Evolutionary conservation across 108 stramenopile species (phyloP).

Genomic region (Cylindrotheca fusiformis): DNA sequence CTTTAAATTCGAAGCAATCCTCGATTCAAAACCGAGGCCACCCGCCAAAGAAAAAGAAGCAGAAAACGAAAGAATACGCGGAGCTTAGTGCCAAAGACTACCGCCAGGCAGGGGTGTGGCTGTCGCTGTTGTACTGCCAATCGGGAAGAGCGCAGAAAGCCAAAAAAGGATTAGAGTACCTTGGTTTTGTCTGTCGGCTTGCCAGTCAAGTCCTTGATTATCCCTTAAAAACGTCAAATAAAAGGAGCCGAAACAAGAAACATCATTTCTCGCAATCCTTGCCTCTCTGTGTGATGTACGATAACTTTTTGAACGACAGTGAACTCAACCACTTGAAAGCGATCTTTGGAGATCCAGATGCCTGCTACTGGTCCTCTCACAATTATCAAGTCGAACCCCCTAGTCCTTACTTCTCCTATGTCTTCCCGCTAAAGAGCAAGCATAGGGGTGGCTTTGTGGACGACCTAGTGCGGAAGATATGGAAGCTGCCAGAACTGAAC

Average conservation of each 20-base stretch:
- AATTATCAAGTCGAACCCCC: slow-evolving; percentile 75
- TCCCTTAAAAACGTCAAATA: slow-evolving; percentile 16
- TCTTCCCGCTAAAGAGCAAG: slow-evolving; percentile 41
- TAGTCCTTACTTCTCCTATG: slow-evolving; percentile 74
- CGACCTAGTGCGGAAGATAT: slow-evolving; percentile 38
- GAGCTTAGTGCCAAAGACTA: slow-evolving; percentile 38
- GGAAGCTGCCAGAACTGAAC: slow-evolving; percentile 18
- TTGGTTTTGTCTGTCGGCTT: slow-evolving; percentile 72
- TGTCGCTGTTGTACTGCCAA: slow-evolving; percentile 69
- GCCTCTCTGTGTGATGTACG: slow-evolving; percentile 56
- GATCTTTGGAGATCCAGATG: slow-evolving; percentile 48
- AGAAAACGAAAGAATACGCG: slow-evolving; percentile 23
- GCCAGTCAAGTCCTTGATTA: slow-evolving; percentile 63
- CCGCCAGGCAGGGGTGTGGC: slow-evolving; percentile 49
- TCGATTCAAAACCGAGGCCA: background rate
- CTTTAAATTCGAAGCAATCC: slow-evolving; percentile 33
- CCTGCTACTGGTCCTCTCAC: slow-evolving; percentile 72
- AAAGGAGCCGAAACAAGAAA: background rate
- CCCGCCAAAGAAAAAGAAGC: slow-evolving; percentile 7
- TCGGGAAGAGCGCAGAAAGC: slow-evolving; percentile 62
- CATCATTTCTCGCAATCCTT: slow-evolving; percentile 5
- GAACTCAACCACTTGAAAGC: slow-evolving; percentile 46
- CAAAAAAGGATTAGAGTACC: slow-evolving; percentile 41
- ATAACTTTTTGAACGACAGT: slow-evolving; percentile 51
- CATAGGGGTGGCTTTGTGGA: slow-evolving; percentile 39